phyloP scores from a whole-genome alignment of 768 basidiomycete species.

The Pleurotus tuber-regium region DNA sequence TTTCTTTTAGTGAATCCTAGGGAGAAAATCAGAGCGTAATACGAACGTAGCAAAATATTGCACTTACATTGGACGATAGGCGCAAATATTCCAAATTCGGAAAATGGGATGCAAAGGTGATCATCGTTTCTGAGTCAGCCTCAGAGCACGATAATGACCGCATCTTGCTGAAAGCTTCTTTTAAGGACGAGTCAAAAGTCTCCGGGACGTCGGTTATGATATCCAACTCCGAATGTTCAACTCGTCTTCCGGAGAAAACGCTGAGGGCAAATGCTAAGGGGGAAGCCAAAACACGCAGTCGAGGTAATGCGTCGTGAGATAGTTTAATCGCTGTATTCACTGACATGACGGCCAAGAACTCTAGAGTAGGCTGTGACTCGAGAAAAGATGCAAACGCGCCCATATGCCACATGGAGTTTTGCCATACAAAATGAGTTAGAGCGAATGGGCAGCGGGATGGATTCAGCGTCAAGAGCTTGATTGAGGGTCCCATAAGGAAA shows the following conservation, averaged over 20 bases:
- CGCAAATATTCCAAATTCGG: neutral
- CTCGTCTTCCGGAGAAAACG: neutral
- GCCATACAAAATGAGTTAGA: neutral
- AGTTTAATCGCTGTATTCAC: neutral
- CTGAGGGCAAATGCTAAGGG: neutral
- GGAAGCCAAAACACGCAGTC: neutral
- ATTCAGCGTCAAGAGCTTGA: neutral
- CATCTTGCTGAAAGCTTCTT: neutral
- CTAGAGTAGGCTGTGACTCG: slow-evolving; percentile 1
- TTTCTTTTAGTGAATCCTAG: neutral
- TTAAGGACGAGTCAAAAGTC: neutral
- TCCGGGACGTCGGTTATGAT: neutral
- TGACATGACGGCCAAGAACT: neutral
- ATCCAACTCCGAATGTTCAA: neutral
- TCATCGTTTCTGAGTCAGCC: neutral
- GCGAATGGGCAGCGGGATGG: neutral
- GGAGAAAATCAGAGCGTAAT: neutral
- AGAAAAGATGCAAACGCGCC: neutral
- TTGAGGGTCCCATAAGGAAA: neutral
- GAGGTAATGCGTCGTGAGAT: neutral
- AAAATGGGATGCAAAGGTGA: neutral
- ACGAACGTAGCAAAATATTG: neutral
- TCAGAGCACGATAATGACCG: neutral
- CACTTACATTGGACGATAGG: neutral
- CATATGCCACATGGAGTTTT: neutral